Percentiles rank a stretch among this genome's conserved stretches.
These are phyloP conservation scores for Spizellomyces sp. DNA, from an alignment of 192 early-diverging fungal genomes.

Conservation along the genomic window DNA sequence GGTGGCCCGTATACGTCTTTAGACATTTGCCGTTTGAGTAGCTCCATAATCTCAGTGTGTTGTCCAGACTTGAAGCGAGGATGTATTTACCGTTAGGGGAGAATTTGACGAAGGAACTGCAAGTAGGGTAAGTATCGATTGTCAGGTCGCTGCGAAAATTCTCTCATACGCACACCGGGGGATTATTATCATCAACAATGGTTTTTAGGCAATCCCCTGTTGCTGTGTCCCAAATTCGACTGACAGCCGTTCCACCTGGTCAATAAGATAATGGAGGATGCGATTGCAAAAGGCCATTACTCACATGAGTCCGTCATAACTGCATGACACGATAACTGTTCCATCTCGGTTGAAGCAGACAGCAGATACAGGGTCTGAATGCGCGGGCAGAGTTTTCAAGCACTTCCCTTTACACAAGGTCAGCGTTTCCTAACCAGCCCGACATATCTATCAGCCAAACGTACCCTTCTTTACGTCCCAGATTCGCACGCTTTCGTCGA, in stretches of 20 bases:
- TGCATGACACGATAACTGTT: constrained; percentile 91
- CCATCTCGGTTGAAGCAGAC: constrained; percentile 98
- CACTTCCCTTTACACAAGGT: constrained; percentile 68
- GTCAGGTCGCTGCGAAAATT: neutral
- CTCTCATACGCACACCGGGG: constrained; percentile 74
- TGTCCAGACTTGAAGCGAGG: constrained; percentile 91
- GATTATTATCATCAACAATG: constrained; percentile 92
- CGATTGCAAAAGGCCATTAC: constrained; percentile 21
- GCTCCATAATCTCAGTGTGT: constrained; percentile 92
- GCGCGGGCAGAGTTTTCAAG: constrained; percentile 87
- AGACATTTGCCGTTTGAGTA: constrained; percentile 92
- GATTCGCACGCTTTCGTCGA: constrained; percentile 94
- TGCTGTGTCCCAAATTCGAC: constrained; percentile 97
- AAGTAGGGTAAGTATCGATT: neutral
- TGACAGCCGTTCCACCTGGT: constrained; percentile 29
- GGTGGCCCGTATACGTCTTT: constrained; percentile 92
- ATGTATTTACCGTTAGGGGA: constrained; percentile 99
- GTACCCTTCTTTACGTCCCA: constrained; percentile 92
- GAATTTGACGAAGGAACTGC: constrained; percentile 92
- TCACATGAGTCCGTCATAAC: constrained; percentile 95
- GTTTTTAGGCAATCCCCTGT: constrained; percentile 99
- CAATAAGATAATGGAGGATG: constrained; percentile 6
- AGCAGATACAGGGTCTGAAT: constrained; percentile 93
- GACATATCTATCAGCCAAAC: neutral
- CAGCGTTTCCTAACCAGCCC: too few species aligned